These are phyloP conservation scores for Oryza brachyantha DNA, from an alignment of 176 grass and related monocot species.

Conservation along the genomic window DNA sequence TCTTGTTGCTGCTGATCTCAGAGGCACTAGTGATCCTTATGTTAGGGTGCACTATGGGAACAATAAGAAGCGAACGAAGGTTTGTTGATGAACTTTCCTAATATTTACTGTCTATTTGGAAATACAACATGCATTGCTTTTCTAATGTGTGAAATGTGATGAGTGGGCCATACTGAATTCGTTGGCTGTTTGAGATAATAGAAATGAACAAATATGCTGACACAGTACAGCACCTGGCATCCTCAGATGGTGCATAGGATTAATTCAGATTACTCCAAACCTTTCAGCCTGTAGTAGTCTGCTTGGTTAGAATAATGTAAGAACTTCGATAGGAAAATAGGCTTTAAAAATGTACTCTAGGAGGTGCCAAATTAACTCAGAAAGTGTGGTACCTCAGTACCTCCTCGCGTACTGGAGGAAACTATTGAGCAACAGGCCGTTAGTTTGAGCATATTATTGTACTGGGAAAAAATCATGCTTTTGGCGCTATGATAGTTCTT, in stretches of 20 bases:
- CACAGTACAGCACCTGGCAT: background rate
- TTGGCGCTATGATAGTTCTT: background rate
- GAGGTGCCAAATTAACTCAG: background rate
- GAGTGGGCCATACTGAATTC: background rate
- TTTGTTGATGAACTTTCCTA: background rate
- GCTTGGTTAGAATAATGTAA: background rate
- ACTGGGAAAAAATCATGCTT: background rate
- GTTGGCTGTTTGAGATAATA: background rate
- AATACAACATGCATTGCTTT: background rate
- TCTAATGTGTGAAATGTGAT: background rate
- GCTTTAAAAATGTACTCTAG: background rate
- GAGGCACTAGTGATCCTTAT: slow-evolving; percentile 96
- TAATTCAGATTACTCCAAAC: slow-evolving; percentile 12
- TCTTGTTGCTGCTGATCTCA: slow-evolving; percentile 92
- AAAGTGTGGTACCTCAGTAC: background rate
- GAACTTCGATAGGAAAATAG: background rate
- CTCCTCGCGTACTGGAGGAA: background rate
- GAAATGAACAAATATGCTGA: background rate
- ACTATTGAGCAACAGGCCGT: background rate
- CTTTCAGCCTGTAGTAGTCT: background rate
- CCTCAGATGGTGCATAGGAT: background rate
- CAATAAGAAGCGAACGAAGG: slow-evolving; percentile 89
- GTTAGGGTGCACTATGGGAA: slow-evolving; percentile 90
- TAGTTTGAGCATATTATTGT: background rate
- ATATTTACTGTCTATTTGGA: background rate